Percentiles rank a stretch among this genome's conserved stretches.
These are phyloP conservation scores for Teratosphaeria gauchensis DNA, from an alignment of 2,329 filamentous ascomycete genomes.

Conservation along the genomic window DNA sequence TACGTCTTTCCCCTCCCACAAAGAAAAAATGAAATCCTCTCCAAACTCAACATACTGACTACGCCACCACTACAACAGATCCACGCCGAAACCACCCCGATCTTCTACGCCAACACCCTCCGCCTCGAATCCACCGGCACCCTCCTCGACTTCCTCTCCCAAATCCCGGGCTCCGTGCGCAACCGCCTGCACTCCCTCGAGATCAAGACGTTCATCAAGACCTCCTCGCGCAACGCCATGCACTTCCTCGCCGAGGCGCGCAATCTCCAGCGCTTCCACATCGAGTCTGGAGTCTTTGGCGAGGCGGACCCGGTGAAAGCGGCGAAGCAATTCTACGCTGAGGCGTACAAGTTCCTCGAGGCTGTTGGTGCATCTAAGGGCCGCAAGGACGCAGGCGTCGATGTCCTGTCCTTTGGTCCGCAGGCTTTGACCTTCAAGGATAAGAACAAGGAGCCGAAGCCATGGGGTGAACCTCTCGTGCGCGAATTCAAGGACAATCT, in stretches of 20 bases:
- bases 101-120: constrained; percentile 25
- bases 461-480: constrained; percentile 14
- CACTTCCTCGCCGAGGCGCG: constrained; percentile 23
- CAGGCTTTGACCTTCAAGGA: constrained; percentile 21
- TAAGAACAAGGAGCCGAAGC: constrained; percentile 11
- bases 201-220: constrained; percentile 22
- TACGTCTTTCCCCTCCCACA: constrained; percentile 3
- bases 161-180: constrained; percentile 12
- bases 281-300: constrained; percentile 19
- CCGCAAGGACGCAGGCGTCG: constrained; percentile 18
- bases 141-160: constrained; percentile 25
- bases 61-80: constrained; percentile 11
- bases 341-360: constrained; percentile 24
- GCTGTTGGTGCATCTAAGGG: constrained; percentile 13
- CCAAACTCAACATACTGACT: neutral
- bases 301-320: constrained; percentile 24
- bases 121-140: constrained; percentile 23
- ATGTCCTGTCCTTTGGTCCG: constrained; percentile 21
- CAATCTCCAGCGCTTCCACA: constrained; percentile 19
- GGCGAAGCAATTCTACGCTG: constrained; percentile 26
- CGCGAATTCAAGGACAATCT: constrained; percentile 19
- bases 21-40: neutral
- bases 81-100: constrained; percentile 16
- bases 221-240: constrained; percentile 22
- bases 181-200: constrained; percentile 16